Evolutionary conservation across 768 basidiomycete genomes (phyloP), one percentile per base, ranked within the genome.

Genomic region (Mycena alexandri): DNA sequence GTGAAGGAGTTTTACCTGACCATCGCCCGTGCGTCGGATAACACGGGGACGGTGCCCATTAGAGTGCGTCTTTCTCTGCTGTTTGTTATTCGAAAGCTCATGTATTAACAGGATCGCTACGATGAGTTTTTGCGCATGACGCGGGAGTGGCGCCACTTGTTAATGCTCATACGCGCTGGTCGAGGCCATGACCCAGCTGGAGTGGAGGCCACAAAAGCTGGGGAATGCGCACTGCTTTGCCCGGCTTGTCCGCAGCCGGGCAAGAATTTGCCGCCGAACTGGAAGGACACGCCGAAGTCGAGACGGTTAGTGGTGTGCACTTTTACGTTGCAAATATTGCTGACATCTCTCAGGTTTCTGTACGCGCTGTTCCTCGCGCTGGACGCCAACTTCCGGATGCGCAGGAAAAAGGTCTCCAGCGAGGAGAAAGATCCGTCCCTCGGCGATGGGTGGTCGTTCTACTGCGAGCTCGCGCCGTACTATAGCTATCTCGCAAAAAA

Each of bases 241-340:
- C 69, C 74, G 0, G 66, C 74, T 5, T 79, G 78, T 56, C 77
- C 74, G 4, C 76, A 77, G 17, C 74, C 72, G 0, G 74, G 71
- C 0, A 63, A 76, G 7, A 78, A 78, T 48, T 38, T 77, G 2
- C 69, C 71, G 7, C 19, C 43, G 1, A 34, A 70, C 22, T 72
- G 71, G 68, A 29, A 68, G 19, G 44, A 63, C 7, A 57, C 41
- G 5, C 56, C 56, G 17, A 21, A 62, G 1, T 38, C 29, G 21
- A 65, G 65, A 6, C 42, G n/a, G 73, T 74, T 43, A 33, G 65
- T 29, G 29, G 3, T 29, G 29, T 29, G 29, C 3, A 29, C 3
- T 3, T 29, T 6, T 29, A 29, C 29, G 6, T 29, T 29, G 29
- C 29, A 6, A 29, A 29, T 29, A 3, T 3, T 29, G 29, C 29